Percentiles rank a stretch among this genome's conserved stretches.
Conservation (phyloP, 306 rosid genomes). For the Vigna trinervia region DNA sequence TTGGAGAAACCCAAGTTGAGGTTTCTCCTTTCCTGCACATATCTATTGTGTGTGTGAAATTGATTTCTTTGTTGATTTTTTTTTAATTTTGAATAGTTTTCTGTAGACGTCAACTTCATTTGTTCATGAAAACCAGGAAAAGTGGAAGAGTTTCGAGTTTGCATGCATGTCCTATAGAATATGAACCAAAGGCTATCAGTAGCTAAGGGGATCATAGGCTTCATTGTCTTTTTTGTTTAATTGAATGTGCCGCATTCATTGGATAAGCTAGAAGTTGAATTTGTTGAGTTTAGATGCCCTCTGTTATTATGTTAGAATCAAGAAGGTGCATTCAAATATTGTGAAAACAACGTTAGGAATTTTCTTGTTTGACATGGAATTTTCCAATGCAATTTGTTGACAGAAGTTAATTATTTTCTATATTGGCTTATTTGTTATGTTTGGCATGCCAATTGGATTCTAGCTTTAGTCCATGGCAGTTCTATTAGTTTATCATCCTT, state of each 20-base stretch:
- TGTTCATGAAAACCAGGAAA: constrained; percentile 33
- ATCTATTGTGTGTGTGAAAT: constrained; percentile 42
- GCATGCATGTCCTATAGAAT: constrained; percentile 24
- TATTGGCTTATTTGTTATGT: constrained; percentile 27
- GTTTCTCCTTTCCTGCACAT: constrained; percentile 57
- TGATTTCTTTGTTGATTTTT: constrained; percentile 37
- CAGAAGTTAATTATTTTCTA: constrained; percentile 28
- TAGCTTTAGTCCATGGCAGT: constrained; percentile 13
- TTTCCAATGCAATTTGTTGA: constrained; percentile 21
- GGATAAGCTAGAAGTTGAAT: constrained; percentile 38
- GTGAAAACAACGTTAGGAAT: constrained; percentile 27
- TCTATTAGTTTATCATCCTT: background rate
- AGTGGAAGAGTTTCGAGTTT: constrained; percentile 2
- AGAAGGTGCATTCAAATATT: constrained; percentile 41
- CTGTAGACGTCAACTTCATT: constrained; percentile 36
- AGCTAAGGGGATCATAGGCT: constrained; percentile 38
- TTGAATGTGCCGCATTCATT: constrained; percentile 41
- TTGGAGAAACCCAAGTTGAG: constrained; percentile 61
- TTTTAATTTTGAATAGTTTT: constrained; percentile 17
- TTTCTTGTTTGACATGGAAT: constrained; percentile 5
- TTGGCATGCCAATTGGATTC: background rate
- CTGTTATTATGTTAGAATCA: constrained; percentile 44
- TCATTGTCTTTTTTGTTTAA: constrained; percentile 24
- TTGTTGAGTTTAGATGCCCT: constrained; percentile 37
- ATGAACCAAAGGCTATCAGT: constrained; percentile 29